These are phyloP conservation scores for Sodiomyces alkalinus DNA, from an alignment of 2,329 filamentous ascomycete species.

Conservation along the genomic window DNA sequence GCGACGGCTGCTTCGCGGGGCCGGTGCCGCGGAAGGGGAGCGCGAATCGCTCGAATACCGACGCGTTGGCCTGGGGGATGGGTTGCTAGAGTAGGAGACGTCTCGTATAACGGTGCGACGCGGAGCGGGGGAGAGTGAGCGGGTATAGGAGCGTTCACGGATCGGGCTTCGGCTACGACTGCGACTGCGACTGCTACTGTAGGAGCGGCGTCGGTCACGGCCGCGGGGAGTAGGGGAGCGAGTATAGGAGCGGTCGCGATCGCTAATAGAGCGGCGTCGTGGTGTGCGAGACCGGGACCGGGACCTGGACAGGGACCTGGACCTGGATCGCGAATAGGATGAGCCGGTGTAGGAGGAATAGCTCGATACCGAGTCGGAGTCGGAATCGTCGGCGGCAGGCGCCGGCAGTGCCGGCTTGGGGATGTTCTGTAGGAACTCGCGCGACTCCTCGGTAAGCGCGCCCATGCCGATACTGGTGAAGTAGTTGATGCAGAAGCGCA, in stretches of 20 bases:
- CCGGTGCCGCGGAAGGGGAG: constrained; percentile 16
- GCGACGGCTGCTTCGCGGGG: constrained; percentile 11
- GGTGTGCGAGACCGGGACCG: constrained; percentile 30
- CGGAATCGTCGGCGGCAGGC: constrained; percentile 43
- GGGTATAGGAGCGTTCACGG: constrained; percentile 19
- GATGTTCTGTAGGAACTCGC: constrained; percentile 76
- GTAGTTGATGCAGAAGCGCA: constrained; percentile 97
- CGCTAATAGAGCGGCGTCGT: constrained; percentile 17
- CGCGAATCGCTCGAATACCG: constrained; percentile 12
- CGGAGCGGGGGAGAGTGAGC: constrained; percentile 7
- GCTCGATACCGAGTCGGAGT: constrained; percentile 60
- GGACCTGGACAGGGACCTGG: constrained; percentile 40
- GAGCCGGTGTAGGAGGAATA: constrained; percentile 61
- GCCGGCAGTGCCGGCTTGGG: constrained; percentile 70
- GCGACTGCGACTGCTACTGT: constrained; percentile 15
- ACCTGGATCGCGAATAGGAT: constrained; percentile 39
- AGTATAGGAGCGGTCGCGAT: constrained; percentile 20
- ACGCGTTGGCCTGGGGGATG: constrained; percentile 11
- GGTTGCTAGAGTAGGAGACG: constrained; percentile 16
- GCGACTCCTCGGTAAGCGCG: constrained; percentile 84
- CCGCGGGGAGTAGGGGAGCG: constrained; percentile 13
- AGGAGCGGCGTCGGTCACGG: no score
- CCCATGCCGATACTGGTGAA: constrained; percentile 98
- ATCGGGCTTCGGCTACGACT: constrained; percentile 18
- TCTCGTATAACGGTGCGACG: constrained; percentile 5